Evolutionary conservation across 2,329 filamentous ascomycete genomes (phyloP), one percentile per base, ranked within the genome.

Genomic region (Botrytis paeoniae): DNA sequence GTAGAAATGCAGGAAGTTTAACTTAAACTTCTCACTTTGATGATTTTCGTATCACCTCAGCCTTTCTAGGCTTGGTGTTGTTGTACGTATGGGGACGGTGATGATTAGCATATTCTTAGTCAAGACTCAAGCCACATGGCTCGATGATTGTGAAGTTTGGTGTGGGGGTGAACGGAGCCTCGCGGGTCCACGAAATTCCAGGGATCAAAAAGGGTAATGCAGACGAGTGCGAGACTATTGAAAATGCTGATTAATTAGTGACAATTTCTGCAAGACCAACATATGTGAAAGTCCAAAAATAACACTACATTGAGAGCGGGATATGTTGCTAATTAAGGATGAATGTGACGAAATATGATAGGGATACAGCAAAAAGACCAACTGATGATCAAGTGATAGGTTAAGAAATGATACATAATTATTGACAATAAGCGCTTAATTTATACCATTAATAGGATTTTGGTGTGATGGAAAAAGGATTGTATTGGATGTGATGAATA

Each of bases 291-390:
- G 39, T 72, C 70, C 70, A 72, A 72, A 72, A 72, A 72, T 72
- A 72, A 72, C 70, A 59, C 70, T n/a, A 12, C 37, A 39, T 69
- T 69, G 18, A 43, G 63, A 48, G 32, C 63, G 39, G 22, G 10
- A 69, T 65, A 29, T 72, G 70, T 61, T 72, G 70, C 70, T 72
- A 72, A 72, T 72, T 72, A 72, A 51, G 70, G 70, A 69, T 57
- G 22, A 69, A 57, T 69, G 48, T 57, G 37, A 69, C n/a, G 29
- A 41, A 41, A 57, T 69, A n/a, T 25, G 25, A 57, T 14, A 32
- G n/a, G 29, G 51, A 59, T 35, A 41, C 51, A 20, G 43, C 22
- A 51, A 54, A n/a, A 32, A 61, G 62, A 18, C 48, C 48, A 41
- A 45, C 29, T 29, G 48, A 41, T n/a, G 39, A 66, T 72, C 45